A percentile compares a stretch with the other conserved stretches of the same genome.
phyloP scores from a whole-genome alignment of 352 stramenopile genomes.

The Phytophthora meadii region DNA sequence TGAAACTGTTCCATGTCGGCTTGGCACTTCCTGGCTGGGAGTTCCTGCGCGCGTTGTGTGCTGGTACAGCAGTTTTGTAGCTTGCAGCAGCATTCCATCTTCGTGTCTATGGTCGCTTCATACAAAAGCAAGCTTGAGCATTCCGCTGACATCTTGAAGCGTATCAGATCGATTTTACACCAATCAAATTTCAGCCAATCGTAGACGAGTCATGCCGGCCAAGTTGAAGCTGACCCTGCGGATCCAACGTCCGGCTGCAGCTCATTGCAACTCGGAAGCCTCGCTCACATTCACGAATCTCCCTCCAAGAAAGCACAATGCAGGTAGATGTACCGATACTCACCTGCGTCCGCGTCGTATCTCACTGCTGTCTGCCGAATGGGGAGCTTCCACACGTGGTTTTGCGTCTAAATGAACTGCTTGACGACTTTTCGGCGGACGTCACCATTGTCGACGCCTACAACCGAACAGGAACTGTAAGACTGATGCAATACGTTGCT shows the following conservation, averaged over 20 bases:
- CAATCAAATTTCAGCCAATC: constrained; percentile 17
- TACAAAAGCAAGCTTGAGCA: constrained; percentile 9
- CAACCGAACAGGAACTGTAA: constrained; percentile 4
- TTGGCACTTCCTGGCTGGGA: no score
- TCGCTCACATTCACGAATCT: constrained; percentile 10
- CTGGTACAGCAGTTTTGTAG: no score
- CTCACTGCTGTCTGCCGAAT: constrained; percentile 10
- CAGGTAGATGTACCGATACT: constrained; percentile 4
- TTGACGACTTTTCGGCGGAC: constrained; percentile 28
- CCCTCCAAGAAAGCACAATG: constrained; percentile 7
- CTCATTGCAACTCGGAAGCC: neutral
- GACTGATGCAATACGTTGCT: constrained; percentile 25
- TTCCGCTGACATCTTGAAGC: constrained; percentile 19
- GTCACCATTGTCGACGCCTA: constrained; percentile 25
- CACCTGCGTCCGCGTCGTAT: constrained; percentile 12
- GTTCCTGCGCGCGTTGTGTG: no score
- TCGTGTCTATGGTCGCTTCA: constrained; percentile 14
- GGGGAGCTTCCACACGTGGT: constrained; percentile 29
- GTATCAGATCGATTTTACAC: constrained; percentile 1
- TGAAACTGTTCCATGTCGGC: no score
- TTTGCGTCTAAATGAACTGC: constrained; percentile 11
- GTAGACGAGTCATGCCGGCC: neutral
- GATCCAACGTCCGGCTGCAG: neutral
- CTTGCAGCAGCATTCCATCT: neutral
- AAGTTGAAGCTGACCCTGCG: constrained; percentile 15